Conservation (phyloP, 2,329 filamentous ascomycete species). For the Scleromitrula shiraiana region DNA sequence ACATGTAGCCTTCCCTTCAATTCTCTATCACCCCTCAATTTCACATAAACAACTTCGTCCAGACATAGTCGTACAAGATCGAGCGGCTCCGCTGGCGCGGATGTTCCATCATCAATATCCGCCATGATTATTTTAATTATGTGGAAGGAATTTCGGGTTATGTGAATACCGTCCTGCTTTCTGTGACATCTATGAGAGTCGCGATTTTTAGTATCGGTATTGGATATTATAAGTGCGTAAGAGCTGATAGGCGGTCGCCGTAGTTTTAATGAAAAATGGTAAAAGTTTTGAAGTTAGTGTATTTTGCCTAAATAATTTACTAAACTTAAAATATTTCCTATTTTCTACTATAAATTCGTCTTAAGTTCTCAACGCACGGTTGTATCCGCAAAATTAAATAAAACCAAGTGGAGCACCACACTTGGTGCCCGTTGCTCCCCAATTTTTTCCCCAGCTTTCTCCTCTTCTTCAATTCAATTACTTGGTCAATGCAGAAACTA, state of each 20-base stretch:
- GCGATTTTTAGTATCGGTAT: no score
- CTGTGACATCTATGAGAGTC: background rate
- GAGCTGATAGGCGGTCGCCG: no score
- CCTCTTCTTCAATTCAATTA: background rate
- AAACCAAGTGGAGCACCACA: background rate
- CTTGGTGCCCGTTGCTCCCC: no score
- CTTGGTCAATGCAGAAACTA: background rate
- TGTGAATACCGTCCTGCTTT: background rate
- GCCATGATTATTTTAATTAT: constrained; percentile 55
- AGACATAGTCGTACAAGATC: constrained; percentile 91
- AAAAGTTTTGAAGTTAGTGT: no score
- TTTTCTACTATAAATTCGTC: background rate
- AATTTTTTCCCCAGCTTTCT: background rate
- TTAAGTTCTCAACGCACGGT: background rate
- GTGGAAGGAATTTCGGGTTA: constrained; percentile 2
- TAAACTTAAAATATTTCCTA: no score
- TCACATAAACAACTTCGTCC: constrained; percentile 95
- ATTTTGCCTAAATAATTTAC: no score
- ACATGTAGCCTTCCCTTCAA: constrained; percentile 93
- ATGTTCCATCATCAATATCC: constrained; percentile 66
- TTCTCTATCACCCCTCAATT: constrained; percentile 91
- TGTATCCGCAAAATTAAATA: background rate
- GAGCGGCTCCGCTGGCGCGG: constrained; percentile 74
- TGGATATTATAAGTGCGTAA: no score
- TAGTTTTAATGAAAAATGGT: no score